phyloP scores from a whole-genome alignment of 768 basidiomycete genomes.

The Favolaschia claudopus region DNA sequence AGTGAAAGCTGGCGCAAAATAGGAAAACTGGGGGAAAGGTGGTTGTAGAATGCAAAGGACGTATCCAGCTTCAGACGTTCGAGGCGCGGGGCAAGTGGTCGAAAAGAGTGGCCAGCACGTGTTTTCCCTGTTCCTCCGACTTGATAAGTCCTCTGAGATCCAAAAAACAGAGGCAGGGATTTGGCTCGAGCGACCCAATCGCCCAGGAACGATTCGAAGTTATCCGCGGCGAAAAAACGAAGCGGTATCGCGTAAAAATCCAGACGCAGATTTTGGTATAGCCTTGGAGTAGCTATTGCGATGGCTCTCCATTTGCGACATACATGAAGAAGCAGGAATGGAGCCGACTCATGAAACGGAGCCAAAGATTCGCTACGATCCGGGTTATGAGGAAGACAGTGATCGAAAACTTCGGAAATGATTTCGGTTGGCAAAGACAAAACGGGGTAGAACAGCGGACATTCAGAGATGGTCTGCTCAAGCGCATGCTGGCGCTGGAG shows the following conservation, averaged over 20 bases:
- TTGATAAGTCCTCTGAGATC: not conserved
- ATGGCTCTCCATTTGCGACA: conserved; percentile 8
- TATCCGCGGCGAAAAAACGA: not conserved
- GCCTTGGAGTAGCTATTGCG: not conserved
- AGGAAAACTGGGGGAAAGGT: not conserved
- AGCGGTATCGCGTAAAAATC: not conserved
- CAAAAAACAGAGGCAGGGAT: not conserved
- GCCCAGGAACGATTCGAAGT: not conserved
- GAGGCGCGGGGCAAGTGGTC: not conserved
- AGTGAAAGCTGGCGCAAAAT: not conserved
- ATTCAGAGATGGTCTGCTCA: too few species aligned
- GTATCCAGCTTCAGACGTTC: not conserved
- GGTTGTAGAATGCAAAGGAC: not conserved
- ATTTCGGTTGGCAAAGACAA: conserved; percentile 10
- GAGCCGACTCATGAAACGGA: not conserved
- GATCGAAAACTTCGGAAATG: conserved; percentile 1
- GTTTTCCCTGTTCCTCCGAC: not conserved
- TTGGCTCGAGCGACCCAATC: not conserved
- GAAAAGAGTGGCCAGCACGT: not conserved
- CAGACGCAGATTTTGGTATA: not conserved
- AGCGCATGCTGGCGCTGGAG: too few species aligned
- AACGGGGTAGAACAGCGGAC: not conserved
- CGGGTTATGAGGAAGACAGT: not conserved
- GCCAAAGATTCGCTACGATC: not conserved
- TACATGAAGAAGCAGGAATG: not conserved